Base-by-base conservation (phyloP, 106 monocot genomes). In the Acorus gramineus region DNA sequence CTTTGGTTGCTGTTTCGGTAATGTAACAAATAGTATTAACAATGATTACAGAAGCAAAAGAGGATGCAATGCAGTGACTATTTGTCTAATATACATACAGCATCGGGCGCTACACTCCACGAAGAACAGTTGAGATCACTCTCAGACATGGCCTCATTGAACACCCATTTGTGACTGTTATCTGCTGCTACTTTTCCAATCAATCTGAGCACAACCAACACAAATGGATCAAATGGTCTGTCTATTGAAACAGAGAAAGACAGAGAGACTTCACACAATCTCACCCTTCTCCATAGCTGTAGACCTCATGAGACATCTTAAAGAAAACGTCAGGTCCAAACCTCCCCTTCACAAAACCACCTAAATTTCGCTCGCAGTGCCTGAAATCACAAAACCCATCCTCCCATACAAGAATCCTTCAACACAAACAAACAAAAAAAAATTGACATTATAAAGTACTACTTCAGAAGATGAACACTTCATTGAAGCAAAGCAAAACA, bases 161-260 rank as follows among this genome's bases (percentile, higher is more conserved):
- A 47, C 4, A 61, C 46, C 61, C 61, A 61, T 11, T 61, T 61
- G 9, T 61, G 61, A 13, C 46, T 61, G 47, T 61, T 61, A 46
- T 61, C 61, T n/a, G 61, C 61, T 61, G 61, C 61, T 10, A 61
- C 61, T 12, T 61, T 61, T 6, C 61, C 61, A 3, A 61, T 42
- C 48, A 61, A 45, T 61, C 61, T 61, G 61, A 61, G 48, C 28
- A 28, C 28, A 28, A 28, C 28, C 28, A 28, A 28, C 28, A 28
- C 28, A 28, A 28, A 28, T 28, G 28, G 28, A 28, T 28, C 28
- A 28, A 28, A 28, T 28, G 28, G 28, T 28, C 28, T 28, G 28
- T 28, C 28, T 28, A 28, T 28, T 28, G 28, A 28, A 28, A 28
- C 28, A 28, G 28, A 28, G 28, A 28, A 28, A 28, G 28, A 28